Percentiles rank a stretch among this genome's conserved stretches.
Conservation (phyloP, 768 basidiomycete genomes). For the Trametopsis cervina region DNA sequence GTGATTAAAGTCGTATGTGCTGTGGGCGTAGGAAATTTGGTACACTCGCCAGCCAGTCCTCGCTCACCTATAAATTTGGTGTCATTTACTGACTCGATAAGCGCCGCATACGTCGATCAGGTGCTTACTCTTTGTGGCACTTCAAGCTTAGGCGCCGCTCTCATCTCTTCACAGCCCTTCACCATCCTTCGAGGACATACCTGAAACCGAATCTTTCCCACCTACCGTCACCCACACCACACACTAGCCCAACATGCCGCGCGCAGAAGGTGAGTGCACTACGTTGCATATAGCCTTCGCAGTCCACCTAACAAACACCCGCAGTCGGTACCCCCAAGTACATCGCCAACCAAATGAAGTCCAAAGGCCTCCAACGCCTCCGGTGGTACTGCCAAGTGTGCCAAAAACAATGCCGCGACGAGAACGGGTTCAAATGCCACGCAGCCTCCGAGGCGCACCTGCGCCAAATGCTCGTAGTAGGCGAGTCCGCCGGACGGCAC, state of each 20-base stretch:
- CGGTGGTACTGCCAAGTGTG: conserved; percentile 99
- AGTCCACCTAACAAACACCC: background rate
- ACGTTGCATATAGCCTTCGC: background rate
- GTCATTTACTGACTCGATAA: too few relatives aligned
- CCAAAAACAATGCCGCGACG: conserved; percentile 97
- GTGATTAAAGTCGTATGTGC: too few relatives aligned
- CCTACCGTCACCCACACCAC: too few relatives aligned
- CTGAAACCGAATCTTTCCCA: too few relatives aligned
- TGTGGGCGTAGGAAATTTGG: too few relatives aligned
- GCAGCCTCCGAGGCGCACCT: conserved; percentile 83
- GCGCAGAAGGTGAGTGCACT: conserved; percentile 61
- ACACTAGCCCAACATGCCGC: conserved; percentile 51
- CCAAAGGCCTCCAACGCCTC: conserved; percentile 91
- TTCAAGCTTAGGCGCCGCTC: too few relatives aligned
- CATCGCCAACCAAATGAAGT: conserved; percentile 95
- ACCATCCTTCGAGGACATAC: too few relatives aligned
- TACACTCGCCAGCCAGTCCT: too few relatives aligned
- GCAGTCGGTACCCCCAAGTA: conserved; percentile 84
- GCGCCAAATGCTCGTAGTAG: conserved; percentile 95
- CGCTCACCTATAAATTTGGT: too few relatives aligned
- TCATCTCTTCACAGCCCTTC: too few relatives aligned
- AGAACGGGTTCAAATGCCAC: conserved; percentile 99
- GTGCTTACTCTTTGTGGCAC: too few relatives aligned
- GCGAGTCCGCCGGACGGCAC: conserved; percentile 87
- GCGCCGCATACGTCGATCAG: too few relatives aligned